Evolutionary conservation across 805 yeast species (phyloP), one percentile per base, ranked within the genome.

Genomic region (Sugiyamaella qingdaonensis): DNA sequence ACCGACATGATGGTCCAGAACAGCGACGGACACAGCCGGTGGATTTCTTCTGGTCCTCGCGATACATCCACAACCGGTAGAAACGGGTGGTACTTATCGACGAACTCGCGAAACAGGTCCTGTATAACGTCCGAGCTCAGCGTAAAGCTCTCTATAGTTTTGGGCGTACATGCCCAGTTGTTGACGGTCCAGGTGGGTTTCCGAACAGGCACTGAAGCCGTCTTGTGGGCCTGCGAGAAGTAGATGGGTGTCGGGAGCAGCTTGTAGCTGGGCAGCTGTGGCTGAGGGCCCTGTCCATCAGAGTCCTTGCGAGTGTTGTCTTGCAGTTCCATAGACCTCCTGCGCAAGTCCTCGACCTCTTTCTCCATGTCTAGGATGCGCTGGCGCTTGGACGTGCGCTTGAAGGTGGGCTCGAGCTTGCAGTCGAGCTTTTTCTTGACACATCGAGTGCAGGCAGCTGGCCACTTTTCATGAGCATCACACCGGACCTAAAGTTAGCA

Each of bases 1-100:
- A 89, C 86, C 39, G 89, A 80, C 81, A 91, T 84, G 13, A 92
- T 84, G 0, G 92, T 91, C 99, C 99, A 92, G 64, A 92, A 92
- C 16, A 92, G 72, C 2, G 92, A 85, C 0, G 97, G 97, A 54
- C 97, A 89, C 14, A 87, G 74, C 54, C 81, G 70, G 66, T 86
- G 88, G 8, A 91, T 78, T 46, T 82, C 73, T 61, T 90, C 97
- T 0, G 96, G 94, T 9, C 97, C 96, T 56, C 79, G 80, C 5
- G 73, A 58, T 1, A 92, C 78, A 64, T 92, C 96, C 2, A 92
- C 94, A 1, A 92, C 86, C 0, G 98, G 98, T 46, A 94, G 66
- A 48, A 86, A 82, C 1, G 88, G 86, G 67, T 92, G 97, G 64
- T 94, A 92, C 55, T 80, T 75, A n/a, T 74, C 70, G 2, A 83